phyloP scores from a whole-genome alignment of 1,139 yeast species.

The Scheffersomyces segobiensis region DNA sequence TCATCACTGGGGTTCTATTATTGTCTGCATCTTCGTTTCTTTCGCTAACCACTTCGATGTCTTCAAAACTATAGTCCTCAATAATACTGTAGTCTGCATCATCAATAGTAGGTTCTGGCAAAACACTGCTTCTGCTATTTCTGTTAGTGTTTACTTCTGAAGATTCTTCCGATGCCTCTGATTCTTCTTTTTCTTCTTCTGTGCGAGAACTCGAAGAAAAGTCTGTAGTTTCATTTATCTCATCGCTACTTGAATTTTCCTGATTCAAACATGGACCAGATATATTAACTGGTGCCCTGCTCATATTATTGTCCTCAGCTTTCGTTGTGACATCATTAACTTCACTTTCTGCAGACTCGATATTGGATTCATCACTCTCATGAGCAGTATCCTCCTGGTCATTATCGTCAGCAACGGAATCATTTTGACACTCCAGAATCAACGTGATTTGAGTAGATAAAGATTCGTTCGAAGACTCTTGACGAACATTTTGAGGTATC shows the following conservation, averaged over 20 bases:
- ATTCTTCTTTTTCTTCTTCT: background rate
- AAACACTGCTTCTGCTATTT: slow-evolving; percentile 3
- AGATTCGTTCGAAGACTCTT: background rate
- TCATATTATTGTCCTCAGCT: background rate
- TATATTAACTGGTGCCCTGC: background rate
- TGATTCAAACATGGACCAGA: background rate
- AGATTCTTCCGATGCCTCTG: background rate
- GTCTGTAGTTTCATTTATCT: background rate
- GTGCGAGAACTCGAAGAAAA: background rate
- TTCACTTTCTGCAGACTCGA: background rate
- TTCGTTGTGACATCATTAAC: background rate
- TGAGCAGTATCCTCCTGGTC: background rate
- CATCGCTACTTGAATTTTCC: background rate
- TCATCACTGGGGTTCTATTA: background rate
- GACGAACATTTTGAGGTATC: background rate
- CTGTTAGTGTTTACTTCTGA: background rate
- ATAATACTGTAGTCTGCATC: background rate
- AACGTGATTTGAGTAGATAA: background rate
- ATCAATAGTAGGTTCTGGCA: slow-evolving; percentile 18
- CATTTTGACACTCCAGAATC: background rate
- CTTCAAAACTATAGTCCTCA: slow-evolving; percentile 1
- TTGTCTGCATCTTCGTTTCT: background rate
- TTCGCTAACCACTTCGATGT: background rate
- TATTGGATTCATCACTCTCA: background rate
- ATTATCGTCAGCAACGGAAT: background rate